Evolutionary conservation across 495 filamentous ascomycete species (phyloP).

Genomic region (Clavariopsis aquatica): DNA sequence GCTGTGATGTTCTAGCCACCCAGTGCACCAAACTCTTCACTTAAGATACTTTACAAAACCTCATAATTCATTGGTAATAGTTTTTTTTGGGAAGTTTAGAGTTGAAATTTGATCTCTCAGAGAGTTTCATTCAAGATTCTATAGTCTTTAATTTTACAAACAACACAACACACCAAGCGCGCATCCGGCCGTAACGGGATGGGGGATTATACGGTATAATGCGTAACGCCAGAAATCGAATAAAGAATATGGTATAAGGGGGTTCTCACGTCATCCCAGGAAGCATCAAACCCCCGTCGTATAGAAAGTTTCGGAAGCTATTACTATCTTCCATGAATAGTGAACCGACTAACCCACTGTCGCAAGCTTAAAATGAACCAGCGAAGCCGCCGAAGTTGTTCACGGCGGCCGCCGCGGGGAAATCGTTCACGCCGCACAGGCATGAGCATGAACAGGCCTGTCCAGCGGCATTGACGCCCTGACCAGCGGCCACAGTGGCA

Average conservation of each 20-base stretch:
- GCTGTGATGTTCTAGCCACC: constrained; percentile 13
- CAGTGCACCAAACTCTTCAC: neutral
- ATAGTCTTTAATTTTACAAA: constrained; percentile 30
- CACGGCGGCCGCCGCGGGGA: constrained; percentile 33
- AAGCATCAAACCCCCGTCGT: constrained; percentile 28
- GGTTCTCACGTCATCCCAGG: constrained; percentile 4
- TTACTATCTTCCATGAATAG: constrained; percentile 33
- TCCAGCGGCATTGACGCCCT: constrained; percentile 30
- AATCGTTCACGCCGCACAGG: constrained; percentile 39
- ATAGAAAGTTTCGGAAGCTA: too few relatives aligned
- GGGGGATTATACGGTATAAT: constrained; percentile 39
- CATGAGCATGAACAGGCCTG: constrained; percentile 38
- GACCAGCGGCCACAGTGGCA: constrained; percentile 32
- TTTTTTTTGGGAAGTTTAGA: too few relatives aligned
- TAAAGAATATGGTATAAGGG: constrained; percentile 30
- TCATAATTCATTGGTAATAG: too few relatives aligned
- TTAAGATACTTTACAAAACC: too few relatives aligned
- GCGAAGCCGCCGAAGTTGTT: constrained; percentile 39
- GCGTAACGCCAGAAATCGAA: constrained; percentile 16
- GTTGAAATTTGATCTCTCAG: constrained; percentile 25
- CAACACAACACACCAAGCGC: constrained; percentile 3
- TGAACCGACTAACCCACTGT: too few relatives aligned
- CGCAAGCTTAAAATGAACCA: constrained; percentile 22
- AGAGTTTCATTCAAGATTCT: constrained; percentile 33
- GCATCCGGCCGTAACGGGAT: constrained; percentile 1